Conservation (phyloP, 192 early-diverging fungal species). For the Coemansia sp. region DNA sequence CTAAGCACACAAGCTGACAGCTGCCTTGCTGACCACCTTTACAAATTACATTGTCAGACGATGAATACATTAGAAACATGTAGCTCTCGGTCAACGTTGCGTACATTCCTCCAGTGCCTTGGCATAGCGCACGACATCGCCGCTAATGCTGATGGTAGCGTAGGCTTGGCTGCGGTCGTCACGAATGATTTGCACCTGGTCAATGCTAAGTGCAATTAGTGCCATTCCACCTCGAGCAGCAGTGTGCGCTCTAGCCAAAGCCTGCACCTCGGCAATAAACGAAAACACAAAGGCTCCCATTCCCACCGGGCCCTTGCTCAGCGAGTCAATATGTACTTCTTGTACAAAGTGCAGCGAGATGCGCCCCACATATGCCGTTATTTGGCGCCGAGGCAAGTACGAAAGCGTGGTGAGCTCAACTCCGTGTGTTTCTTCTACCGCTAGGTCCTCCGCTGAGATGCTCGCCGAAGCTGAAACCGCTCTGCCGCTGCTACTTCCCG, state of each 20-base stretch:
- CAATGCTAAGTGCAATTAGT: conserved; percentile 65
- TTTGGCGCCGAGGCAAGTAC: conserved; percentile 60
- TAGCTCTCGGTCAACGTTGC: neutral
- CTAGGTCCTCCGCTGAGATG: neutral
- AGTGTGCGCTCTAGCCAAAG: conserved; percentile 68
- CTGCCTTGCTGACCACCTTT: neutral
- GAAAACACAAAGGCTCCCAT: conserved; percentile 75
- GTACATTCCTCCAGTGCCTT: neutral
- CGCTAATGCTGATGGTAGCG: conserved; percentile 58
- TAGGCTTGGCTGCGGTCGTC: conserved; percentile 76
- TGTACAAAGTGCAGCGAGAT: conserved; percentile 84
- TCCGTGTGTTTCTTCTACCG: conserved; percentile 23
- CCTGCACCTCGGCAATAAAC: conserved; percentile 69
- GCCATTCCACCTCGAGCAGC: conserved; percentile 74
- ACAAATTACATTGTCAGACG: neutral
- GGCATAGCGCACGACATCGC: conserved; percentile 20
- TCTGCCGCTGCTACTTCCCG: conserved; percentile 1
- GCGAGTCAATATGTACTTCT: conserved; percentile 56
- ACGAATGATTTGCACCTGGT: conserved; percentile 67
- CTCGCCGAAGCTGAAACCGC: neutral
- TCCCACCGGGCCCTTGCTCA: conserved; percentile 55
- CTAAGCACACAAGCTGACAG: neutral
- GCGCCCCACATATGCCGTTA: conserved; percentile 66
- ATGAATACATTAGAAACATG: neutral
- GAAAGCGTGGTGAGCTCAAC: conserved; percentile 73